Base-by-base conservation (phyloP, 148 eudicot species). In the Beta vulgaris region DNA sequence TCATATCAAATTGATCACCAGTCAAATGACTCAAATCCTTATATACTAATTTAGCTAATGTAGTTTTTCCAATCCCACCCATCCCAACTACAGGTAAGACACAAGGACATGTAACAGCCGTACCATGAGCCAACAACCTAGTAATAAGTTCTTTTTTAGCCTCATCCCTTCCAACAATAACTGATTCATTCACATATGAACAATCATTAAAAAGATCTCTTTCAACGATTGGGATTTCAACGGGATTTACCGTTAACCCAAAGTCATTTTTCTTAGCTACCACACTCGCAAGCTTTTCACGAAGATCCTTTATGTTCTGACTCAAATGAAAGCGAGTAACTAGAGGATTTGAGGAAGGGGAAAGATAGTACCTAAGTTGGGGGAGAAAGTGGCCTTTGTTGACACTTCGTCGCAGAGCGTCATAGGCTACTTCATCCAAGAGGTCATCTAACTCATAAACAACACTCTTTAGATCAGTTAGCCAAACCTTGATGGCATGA, bases 1-100 rank as follows among this genome's bases (percentile, higher is more conserved):
- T 80, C 4, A 67, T 2, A 73, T 66, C 72, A 58, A 85, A 85
- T 11, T 75, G 32, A 0, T 40, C 15, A 0, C 15, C n/a, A n/a
- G n/a, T n/a, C n/a, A n/a, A n/a, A n/a, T n/a, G n/a, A n/a, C n/a
- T n/a, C n/a, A n/a, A 39, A 58, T 83, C 86, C 11, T 59, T 44
- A 29, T 48, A 72, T 31, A 83, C 70, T 46, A 80, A 23, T 18
- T 80, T 78, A 15, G 84, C 83, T 0, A 85, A 71, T 6, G 77
- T 34, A 16, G 82, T 85, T 49, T 85, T 85, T 14, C 84, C 88
- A 15, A 85, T 58, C 23, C 85, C 85, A 18, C 80, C 80, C 44
- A 80, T 67, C 34, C 85, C 82, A 6, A 78, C 44, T 3, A 82
- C 57, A 6, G 80, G 79, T 34, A 85, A 49, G 32, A 85, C 82